Base-by-base conservation (phyloP, 306 rosid species). In the Cicer bijugum region DNA sequence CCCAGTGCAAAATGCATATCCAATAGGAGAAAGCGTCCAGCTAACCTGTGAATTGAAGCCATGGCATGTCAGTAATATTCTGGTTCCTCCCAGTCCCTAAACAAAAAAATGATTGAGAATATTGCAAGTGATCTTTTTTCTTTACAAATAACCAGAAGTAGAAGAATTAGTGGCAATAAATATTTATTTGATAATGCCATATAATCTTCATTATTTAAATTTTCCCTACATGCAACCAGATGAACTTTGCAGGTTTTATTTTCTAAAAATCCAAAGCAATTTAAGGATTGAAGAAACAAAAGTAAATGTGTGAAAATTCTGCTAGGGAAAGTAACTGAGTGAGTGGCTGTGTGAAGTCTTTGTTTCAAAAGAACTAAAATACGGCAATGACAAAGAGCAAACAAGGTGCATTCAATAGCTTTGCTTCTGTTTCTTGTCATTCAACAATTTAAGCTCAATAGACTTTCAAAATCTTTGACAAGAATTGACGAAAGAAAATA, bases 41-140 rank as follows among this genome's bases (percentile, higher is more conserved):
- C 91, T 84, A 82, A 82, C 97, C 95, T 87, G 92, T 63, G 82
- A 75, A 61, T 81, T 75, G 61, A 89, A 80, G 85, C 85, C 84
- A n/a, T 91, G 96, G 87, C 92, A 89, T 72, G 97, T 85, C 78
- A 89, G 81, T 59, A 89, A 74, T 77, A 91, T 82, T 83, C 85
- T 86, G 42, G 97, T 80, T 71, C 81, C 80, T 75, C 42, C 95
- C 61, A 89, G 96, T 80, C 92, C 97, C 97, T 91, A 62, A 65
- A 74, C 69, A 80, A 80, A 53, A 43, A 72, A 53, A 61, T 38
- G 50, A 59, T 71, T 71, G 37, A 79, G 51, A 71, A 75, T 23
- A 79, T 79, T 70, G 66, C 33, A 79, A 57, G 72, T 14, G 48
- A 23, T 65, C 4, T 23, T 52, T 77, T 64, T 52, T 67, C 48